Evolutionary conservation across 768 basidiomycete species (phyloP).

Genomic region (Pholiota molesta): DNA sequence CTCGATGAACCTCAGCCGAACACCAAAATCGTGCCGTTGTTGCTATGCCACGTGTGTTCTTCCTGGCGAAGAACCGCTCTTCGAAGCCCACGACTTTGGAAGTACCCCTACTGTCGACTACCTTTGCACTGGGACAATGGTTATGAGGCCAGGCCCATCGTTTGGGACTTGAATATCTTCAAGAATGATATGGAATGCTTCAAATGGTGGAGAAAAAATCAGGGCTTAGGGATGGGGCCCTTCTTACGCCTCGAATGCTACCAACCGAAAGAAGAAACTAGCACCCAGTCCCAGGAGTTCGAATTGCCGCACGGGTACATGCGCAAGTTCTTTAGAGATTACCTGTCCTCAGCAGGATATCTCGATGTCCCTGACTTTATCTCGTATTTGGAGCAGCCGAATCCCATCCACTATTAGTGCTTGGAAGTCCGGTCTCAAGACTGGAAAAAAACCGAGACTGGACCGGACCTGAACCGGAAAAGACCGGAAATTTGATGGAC

Average conservation of each 20-base stretch:
- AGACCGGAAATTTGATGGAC: too few species aligned
- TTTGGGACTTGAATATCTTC: not conserved
- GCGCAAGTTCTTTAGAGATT: too few species aligned
- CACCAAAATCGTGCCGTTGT: not conserved
- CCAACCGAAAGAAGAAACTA: not conserved
- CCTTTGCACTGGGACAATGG: not conserved
- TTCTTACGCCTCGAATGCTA: not conserved
- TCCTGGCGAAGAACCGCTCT: not conserved
- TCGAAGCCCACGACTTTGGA: not conserved
- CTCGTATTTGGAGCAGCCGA: too few species aligned
- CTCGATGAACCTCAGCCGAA: not conserved
- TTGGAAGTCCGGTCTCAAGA: too few species aligned
- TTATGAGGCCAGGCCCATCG: not conserved
- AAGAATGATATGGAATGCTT: not conserved
- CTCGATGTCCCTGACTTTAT: too few species aligned
- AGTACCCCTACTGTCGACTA: not conserved
- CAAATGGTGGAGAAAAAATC: not conserved
- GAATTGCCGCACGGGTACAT: too few species aligned
- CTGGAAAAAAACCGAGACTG: too few species aligned
- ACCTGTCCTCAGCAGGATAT: too few species aligned
- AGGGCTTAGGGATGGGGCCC: not conserved
- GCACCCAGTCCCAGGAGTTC: too few species aligned
- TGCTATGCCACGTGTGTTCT: not conserved
- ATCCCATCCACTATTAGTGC: too few species aligned
- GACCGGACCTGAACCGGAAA: too few species aligned